phyloP scores from a whole-genome alignment of 106 monocot genomes.

The Platanthera guangdongensis region DNA sequence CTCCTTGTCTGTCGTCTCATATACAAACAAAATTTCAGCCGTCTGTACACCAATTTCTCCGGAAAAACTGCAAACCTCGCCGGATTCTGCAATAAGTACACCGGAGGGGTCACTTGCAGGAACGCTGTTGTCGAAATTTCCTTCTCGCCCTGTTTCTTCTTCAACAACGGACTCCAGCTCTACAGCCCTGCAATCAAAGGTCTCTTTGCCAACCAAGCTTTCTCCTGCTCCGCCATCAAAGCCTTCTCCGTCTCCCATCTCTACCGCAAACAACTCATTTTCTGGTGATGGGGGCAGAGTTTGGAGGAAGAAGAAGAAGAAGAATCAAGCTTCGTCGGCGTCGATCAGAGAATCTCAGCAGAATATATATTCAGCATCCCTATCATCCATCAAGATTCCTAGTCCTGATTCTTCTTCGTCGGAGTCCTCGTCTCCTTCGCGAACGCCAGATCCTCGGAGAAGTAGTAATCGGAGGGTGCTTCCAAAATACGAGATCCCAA shows the following conservation, averaged over 20 bases:
- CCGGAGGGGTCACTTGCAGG: not conserved
- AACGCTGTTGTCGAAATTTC: not conserved
- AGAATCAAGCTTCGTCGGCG: not conserved
- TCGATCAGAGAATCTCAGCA: too few relatives aligned
- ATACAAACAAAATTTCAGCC: not conserved
- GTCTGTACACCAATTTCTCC: not conserved
- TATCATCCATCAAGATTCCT: not conserved
- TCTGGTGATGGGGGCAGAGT: too few relatives aligned
- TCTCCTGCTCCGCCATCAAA: not conserved
- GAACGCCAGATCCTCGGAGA: not conserved
- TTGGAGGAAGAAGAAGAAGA: not conserved
- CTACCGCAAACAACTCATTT: not conserved
- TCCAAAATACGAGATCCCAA: conserved; percentile 19
- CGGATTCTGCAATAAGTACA: too few relatives aligned
- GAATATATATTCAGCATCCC: too few relatives aligned
- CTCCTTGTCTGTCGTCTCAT: not conserved
- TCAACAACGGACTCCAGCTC: not conserved
- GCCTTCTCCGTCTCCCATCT: not conserved
- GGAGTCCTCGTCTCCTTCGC: not conserved
- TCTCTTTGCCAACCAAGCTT: not conserved
- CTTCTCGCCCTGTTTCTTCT: not conserved
- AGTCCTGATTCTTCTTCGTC: not conserved
- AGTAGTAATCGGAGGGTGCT: conserved; percentile 1
- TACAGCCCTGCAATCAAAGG: not conserved
- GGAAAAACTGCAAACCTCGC: not conserved